phyloP scores from a whole-genome alignment of 345 rosid genomes.

The Aethionema arabicum region DNA sequence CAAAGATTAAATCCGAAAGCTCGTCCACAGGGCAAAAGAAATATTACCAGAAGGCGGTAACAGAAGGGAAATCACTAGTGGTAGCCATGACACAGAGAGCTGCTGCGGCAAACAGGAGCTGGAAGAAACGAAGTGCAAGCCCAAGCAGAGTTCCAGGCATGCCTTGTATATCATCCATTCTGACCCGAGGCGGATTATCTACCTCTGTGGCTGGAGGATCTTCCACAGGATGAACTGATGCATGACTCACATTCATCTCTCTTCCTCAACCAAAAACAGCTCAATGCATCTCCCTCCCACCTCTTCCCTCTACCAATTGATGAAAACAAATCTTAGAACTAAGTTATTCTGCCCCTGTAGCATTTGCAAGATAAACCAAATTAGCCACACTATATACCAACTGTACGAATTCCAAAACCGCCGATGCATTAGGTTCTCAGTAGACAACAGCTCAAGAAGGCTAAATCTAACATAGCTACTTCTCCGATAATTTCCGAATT shows the following conservation, averaged over 20 bases:
- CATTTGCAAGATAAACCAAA: slow-evolving; percentile 9
- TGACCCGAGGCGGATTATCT: slow-evolving; percentile 49
- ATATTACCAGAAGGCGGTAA: slow-evolving; percentile 71
- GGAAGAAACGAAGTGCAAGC: slow-evolving; percentile 58
- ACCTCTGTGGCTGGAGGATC: slow-evolving; percentile 61
- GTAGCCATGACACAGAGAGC: slow-evolving; percentile 69
- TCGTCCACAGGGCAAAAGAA: background rate
- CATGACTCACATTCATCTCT: slow-evolving; percentile 88
- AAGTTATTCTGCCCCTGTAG: background rate
- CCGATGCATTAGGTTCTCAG: background rate
- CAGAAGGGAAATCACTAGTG: slow-evolving; percentile 68
- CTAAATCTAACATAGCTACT: background rate
- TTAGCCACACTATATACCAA: background rate
- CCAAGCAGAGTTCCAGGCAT: slow-evolving; percentile 87
- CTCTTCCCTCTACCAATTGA: slow-evolving; percentile 2
- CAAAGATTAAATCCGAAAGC: background rate
- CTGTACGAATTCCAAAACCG: background rate
- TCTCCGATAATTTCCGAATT: background rate
- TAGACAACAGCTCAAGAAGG: background rate
- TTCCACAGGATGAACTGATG: slow-evolving; percentile 87
- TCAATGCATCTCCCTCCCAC: slow-evolving; percentile 10
- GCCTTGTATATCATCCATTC: slow-evolving; percentile 81
- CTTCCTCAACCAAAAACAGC: slow-evolving; percentile 26
- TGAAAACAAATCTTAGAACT: background rate
- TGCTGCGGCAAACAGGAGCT: slow-evolving; percentile 54